Base-by-base conservation (phyloP, 1,284 basidiomycete genomes). In the Ganoderma sp. region DNA sequence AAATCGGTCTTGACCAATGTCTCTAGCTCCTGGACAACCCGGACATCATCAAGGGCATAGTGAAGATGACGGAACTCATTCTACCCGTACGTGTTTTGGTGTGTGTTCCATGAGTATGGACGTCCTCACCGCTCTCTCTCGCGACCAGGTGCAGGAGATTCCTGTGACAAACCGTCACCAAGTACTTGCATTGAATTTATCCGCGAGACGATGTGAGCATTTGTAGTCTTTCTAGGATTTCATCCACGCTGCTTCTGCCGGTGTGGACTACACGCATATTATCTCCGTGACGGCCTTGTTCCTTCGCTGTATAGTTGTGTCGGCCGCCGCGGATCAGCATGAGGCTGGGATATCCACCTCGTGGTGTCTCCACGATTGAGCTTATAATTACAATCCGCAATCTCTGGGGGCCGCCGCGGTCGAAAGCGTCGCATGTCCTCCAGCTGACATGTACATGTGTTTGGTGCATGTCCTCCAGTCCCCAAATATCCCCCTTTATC, bases 151-250 rank as follows among this genome's bases (percentile, higher is more conserved):
- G 78, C 34, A 71, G 70, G 65, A 73, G 70, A 28, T 78, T 78
- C 71, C 71, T 80, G 28, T 64, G 72, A 79, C 85, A 68, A 88
- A 90, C 45, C 67, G 81, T 61, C 85, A 86, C 78, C 82, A 85
- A 67, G 74, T 87, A 70, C 85, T 85, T 66, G 84, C 89, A 67
- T 5, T 85, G 87, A 56, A 77, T 93, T 73, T 83, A 88, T 77
- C 78, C 85, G 84, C 61, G 93, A 95, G 78, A 91, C 90, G 0
- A 82, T 81, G 86, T 85, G 32, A 63, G 81, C 73, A 1, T 50
- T 14, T 22, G 12, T 12, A 10, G 81, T 73, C 2, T 48, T 17
- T 32, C 19, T 6, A 57, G 22, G 3, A 60, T 12, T 56, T 28
- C 12, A 19, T 28, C 6, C 28, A 17, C 3, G 48, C 48, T 52